phyloP scores from a whole-genome alignment of 23 red algal genomes.

The Chondrus crispus region DNA sequence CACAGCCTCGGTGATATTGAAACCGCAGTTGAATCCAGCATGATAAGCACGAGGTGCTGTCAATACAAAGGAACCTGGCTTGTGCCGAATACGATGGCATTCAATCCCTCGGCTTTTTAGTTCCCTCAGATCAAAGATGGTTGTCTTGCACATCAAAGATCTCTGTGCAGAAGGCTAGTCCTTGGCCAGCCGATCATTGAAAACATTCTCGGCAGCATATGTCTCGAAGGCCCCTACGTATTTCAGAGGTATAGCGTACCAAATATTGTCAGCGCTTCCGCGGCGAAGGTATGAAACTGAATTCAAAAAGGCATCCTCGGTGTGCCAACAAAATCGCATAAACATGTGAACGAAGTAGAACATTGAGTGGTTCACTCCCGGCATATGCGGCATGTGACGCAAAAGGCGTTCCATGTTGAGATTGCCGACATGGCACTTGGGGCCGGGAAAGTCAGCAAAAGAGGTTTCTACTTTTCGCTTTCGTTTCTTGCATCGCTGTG shows the following conservation, averaged over 20 bases:
- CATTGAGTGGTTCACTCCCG: conserved; percentile 78
- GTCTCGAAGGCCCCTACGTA: conserved; percentile 40
- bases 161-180: conserved; percentile 6
- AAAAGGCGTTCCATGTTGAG: conserved; percentile 33
- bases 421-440: conserved; percentile 45
- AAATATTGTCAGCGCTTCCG: conserved; percentile 73
- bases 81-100: conserved; percentile 76
- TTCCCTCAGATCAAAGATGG: conserved; percentile 66
- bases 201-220: conserved; percentile 36
- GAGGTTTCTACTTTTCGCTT: too few relatives aligned
- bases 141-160: conserved; percentile 73
- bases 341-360: conserved; percentile 82
- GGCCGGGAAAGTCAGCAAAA: too few relatives aligned
- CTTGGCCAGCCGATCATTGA: conserved; percentile 9
- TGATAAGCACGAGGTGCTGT: conserved; percentile 88
- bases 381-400: conserved; percentile 63
- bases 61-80: conserved; percentile 72
- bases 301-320: conserved; percentile 89
- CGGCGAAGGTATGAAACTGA: conserved; percentile 76
- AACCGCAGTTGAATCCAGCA: conserved; percentile 89
- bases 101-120: conserved; percentile 17
- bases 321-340: conserved; percentile 92
- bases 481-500: too few relatives aligned
- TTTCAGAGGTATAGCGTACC: conserved; percentile 67
- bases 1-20: conserved; percentile 88